Percentiles rank a stretch among this genome's conserved stretches.
phyloP scores from a whole-genome alignment of 2,329 filamentous ascomycete species.

The Aspergillus vadensis region DNA sequence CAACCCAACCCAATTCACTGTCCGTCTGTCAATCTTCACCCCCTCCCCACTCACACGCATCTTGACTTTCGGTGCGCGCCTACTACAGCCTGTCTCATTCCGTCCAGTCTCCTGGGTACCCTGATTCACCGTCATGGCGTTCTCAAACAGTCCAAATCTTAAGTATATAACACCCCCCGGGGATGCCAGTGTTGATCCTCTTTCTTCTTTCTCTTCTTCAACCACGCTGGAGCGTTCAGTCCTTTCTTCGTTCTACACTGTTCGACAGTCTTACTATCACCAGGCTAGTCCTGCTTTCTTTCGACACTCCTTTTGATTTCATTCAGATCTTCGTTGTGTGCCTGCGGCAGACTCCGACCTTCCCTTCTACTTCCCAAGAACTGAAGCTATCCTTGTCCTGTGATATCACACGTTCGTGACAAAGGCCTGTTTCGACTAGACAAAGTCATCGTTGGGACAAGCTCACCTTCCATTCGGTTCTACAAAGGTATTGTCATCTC shows the following conservation, averaged over 20 bases:
- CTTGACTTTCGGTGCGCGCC: neutral
- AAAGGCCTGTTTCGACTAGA: constrained; percentile 1
- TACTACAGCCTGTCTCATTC: neutral
- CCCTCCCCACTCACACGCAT: neutral
- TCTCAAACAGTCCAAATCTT: neutral
- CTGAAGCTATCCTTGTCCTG: neutral
- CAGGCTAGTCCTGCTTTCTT: constrained; percentile 42
- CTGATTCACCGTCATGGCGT: neutral
- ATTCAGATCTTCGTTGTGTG: constrained; percentile 24
- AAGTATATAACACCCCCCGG: constrained; percentile 23
- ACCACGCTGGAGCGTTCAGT: constrained; percentile 28
- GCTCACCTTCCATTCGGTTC: constrained; percentile 7
- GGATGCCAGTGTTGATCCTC: constrained; percentile 17
- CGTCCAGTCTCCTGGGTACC: neutral
- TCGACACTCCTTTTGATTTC: constrained; percentile 22
- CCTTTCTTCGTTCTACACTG: constrained; percentile 22
- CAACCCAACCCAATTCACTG: neutral
- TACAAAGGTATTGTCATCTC: constrained; percentile 13
- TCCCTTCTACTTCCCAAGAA: constrained; percentile 18
- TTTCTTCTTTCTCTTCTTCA: constrained; percentile 14
- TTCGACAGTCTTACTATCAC: constrained; percentile 27
- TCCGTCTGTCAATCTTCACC: neutral
- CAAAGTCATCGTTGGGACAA: constrained; percentile 17
- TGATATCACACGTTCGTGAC: neutral
- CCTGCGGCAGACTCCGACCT: constrained; percentile 38